These are phyloP conservation scores for Mycotypha africana DNA, from an alignment of 371 early-diverging fungal species.

Conservation along the genomic window DNA sequence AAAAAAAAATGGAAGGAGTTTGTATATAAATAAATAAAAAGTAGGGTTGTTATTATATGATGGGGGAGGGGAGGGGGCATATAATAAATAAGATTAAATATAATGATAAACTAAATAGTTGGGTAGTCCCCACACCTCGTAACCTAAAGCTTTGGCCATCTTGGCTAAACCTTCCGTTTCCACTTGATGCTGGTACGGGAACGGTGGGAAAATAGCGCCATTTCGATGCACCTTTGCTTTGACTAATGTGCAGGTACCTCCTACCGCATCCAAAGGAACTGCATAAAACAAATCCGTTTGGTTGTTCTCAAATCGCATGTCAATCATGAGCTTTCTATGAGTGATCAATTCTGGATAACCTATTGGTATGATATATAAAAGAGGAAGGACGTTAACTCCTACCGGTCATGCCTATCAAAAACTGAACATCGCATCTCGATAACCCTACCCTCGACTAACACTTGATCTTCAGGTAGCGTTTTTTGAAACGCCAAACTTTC, in stretches of 20 bases:
- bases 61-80: too few species aligned
- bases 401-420: neutral
- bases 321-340: slow-evolving; percentile 40
- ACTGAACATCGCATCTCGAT: neutral
- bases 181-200: slow-evolving; percentile 42
- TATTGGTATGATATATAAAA: too few species aligned
- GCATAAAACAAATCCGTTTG: slow-evolving; percentile 19
- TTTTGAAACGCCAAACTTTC: slow-evolving; percentile 49
- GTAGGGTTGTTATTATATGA: too few species aligned
- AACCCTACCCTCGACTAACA: slow-evolving; percentile 32
- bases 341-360: slow-evolving; percentile 39
- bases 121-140: slow-evolving; percentile 30
- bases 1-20: too few species aligned
- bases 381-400: too few species aligned
- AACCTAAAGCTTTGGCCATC: slow-evolving; percentile 63
- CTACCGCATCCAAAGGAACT: slow-evolving; percentile 42
- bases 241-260: slow-evolving; percentile 48
- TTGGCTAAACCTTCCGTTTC: slow-evolving; percentile 78
- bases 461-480: slow-evolving; percentile 36
- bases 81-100: slow-evolving; percentile 8
- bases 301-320: slow-evolving; percentile 31
- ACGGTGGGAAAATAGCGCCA: slow-evolving; percentile 54
- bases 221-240: slow-evolving; percentile 66
- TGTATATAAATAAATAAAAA: too few species aligned
- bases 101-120: slow-evolving; percentile 29